Evolutionary conservation across 768 basidiomycete species (phyloP).

Genomic region (Suillus brevipes): DNA sequence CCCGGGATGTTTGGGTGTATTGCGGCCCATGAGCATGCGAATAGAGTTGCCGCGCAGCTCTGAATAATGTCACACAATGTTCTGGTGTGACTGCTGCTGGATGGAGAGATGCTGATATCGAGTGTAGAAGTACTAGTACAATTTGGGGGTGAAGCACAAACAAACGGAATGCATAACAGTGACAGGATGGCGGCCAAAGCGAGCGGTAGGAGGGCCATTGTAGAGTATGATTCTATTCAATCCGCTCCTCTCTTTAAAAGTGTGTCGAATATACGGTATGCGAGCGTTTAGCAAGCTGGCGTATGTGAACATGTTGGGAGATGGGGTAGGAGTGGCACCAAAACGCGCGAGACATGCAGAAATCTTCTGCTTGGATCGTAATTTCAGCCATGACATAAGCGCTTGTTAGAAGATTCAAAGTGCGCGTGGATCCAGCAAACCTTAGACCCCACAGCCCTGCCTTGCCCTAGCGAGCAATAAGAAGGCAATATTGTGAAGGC

Average conservation of each 20-base stretch:
- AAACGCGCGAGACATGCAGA: not conserved
- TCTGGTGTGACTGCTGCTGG: not conserved
- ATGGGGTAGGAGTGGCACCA: not conserved
- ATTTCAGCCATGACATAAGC: not conserved
- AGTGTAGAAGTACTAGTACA: not conserved
- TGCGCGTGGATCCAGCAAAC: not conserved
- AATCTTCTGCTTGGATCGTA: not conserved
- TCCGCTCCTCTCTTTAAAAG: not conserved
- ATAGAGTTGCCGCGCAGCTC: not conserved
- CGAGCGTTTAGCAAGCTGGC: not conserved
- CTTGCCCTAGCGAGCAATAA: not conserved
- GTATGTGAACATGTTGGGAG: too few relatives aligned
- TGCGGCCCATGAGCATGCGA: not conserved
- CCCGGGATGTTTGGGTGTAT: not conserved
- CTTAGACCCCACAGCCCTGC: not conserved
- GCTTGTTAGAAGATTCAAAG: not conserved
- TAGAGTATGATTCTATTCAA: not conserved
- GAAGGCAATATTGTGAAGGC: not conserved
- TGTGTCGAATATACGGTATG: too few relatives aligned
- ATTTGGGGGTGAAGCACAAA: not conserved
- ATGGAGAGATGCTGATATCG: not conserved
- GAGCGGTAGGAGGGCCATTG: not conserved
- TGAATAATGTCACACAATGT: not conserved
- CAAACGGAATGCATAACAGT: not conserved
- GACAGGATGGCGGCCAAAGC: not conserved